Conservation (phyloP, 306 rosid species). For the Delonix regia region DNA sequence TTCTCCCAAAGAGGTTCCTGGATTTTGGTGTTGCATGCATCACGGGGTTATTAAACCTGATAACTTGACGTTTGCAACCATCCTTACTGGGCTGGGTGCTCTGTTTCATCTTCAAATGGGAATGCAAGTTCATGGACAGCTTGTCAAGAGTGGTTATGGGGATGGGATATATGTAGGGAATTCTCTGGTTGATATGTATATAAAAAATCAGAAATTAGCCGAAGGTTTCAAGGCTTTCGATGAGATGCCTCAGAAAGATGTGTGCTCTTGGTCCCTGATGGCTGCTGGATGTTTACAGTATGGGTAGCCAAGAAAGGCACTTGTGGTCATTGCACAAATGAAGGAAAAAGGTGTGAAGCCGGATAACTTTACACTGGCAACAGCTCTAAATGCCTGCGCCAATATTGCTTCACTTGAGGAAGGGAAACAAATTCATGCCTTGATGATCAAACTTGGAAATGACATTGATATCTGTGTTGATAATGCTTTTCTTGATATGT, state of each 20-base stretch:
- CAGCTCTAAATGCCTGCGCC: slow-evolving; percentile 75
- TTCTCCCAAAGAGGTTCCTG: slow-evolving; percentile 47
- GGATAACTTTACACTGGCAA: slow-evolving; percentile 73
- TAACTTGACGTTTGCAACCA: slow-evolving; percentile 60
- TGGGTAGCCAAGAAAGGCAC: slow-evolving; percentile 65
- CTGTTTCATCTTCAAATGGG: slow-evolving; percentile 58
- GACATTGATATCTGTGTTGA: slow-evolving; percentile 74
- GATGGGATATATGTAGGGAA: slow-evolving; percentile 68
- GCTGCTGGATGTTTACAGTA: slow-evolving; percentile 68
- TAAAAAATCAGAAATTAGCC: slow-evolving; percentile 53
- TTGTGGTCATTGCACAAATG: slow-evolving; percentile 56
- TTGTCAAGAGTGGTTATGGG: slow-evolving; percentile 67
- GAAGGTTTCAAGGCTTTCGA: slow-evolving; percentile 68
- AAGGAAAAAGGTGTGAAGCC: slow-evolving; percentile 49
- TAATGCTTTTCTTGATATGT: slow-evolving; percentile 84
- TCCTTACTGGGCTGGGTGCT: slow-evolving; percentile 68
- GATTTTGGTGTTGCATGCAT: slow-evolving; percentile 62
- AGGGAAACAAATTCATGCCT: slow-evolving; percentile 71
- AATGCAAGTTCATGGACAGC: slow-evolving; percentile 62
- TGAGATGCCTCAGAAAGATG: slow-evolving; percentile 70
- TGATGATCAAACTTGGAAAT: slow-evolving; percentile 67
- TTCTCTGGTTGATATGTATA: slow-evolving; percentile 69
- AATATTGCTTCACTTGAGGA: slow-evolving; percentile 65
- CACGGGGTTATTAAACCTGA: slow-evolving; percentile 53
- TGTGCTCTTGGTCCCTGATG: slow-evolving; percentile 78